These are phyloP conservation scores for Suillus discolor DNA, from an alignment of 768 basidiomycete species.

Conservation along the genomic window DNA sequence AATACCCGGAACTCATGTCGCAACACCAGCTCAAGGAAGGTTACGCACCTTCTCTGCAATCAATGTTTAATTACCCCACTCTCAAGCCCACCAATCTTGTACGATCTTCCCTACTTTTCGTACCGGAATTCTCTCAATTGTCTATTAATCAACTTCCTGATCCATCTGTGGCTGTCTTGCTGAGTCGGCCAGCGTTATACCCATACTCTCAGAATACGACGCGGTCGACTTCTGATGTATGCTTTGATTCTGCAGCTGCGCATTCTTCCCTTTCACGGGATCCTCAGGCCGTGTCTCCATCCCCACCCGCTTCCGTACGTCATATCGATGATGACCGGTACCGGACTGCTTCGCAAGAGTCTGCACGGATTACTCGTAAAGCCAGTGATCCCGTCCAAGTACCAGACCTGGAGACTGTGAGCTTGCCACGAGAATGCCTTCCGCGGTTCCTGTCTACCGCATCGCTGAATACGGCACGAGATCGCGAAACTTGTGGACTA, in stretches of 20 bases:
- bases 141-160: slow-evolving; percentile 30
- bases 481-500: slow-evolving; percentile 86
- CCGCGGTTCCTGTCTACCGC: slow-evolving; percentile 78
- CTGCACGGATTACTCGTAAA: slow-evolving; percentile 36
- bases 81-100: too few relatives aligned
- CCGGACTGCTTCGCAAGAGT: slow-evolving; percentile 37
- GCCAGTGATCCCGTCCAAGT: slow-evolving; percentile 31
- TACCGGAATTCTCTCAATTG: not conserved
- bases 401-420: slow-evolving; percentile 60
- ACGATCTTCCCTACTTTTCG: too few relatives aligned
- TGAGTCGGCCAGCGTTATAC: slow-evolving; percentile 18
- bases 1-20: too few relatives aligned
- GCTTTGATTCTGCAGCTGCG: not conserved
- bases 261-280: slow-evolving; percentile 31
- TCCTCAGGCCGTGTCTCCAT: slow-evolving; percentile 23
- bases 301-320: slow-evolving; percentile 24
- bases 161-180: slow-evolving; percentile 31
- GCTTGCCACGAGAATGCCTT: slow-evolving; percentile 73
- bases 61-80: too few relatives aligned
- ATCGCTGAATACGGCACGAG: slow-evolving; percentile 71
- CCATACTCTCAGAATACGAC: slow-evolving; percentile 16
- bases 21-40: too few relatives aligned
- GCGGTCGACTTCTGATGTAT: slow-evolving; percentile 6
- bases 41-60: too few relatives aligned
- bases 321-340: slow-evolving; percentile 29